Conservation (phyloP, 192 early-diverging fungal species). For the Obelidium mucronatum region DNA sequence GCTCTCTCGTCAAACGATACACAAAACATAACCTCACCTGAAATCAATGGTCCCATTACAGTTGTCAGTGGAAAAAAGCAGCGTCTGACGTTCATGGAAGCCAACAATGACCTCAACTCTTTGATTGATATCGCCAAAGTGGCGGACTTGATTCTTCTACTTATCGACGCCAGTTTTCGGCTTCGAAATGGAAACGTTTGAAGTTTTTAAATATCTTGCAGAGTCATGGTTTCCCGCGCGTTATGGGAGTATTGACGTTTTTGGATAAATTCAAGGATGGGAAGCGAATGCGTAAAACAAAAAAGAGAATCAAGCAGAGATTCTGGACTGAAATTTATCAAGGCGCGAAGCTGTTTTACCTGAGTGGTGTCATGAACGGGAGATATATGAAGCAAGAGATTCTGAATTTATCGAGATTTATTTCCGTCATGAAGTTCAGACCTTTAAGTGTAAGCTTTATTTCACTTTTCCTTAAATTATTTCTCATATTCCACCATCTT, state of each 20-base stretch:
- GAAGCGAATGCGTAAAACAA: conserved; percentile 85
- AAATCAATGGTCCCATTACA: conserved; percentile 96
- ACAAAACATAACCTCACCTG: conserved; percentile 91
- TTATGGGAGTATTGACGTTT: conserved; percentile 98
- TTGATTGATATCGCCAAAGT: conserved; percentile 99
- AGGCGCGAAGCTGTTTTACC: conserved; percentile 97
- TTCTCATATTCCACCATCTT: too few relatives aligned
- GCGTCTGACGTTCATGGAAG: conserved; percentile 96
- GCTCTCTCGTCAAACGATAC: conserved; percentile 93
- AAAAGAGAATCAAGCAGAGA: conserved; percentile 95
- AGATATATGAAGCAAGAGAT: conserved; percentile 93
- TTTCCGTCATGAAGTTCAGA: conserved; percentile 98
- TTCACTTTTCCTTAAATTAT: neutral
- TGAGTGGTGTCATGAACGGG: conserved; percentile 96
- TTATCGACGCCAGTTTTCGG: conserved; percentile 98
- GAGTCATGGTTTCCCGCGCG: conserved; percentile 95
- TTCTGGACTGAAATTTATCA: conserved; percentile 99
- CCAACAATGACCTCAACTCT: conserved; percentile 94
- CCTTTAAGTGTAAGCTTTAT: conserved; percentile 68
- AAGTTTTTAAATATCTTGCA: conserved; percentile 98
- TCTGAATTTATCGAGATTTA: conserved; percentile 93
- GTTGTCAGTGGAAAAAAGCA: conserved; percentile 95
- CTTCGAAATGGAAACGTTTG: conserved; percentile 99
- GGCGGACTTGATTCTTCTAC: conserved; percentile 92
- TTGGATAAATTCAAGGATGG: conserved; percentile 95